Evolutionary conservation across 805 yeast genomes (phyloP), one percentile per base, ranked within the genome.

Genomic region (Ogataea trehaloabstinens): DNA sequence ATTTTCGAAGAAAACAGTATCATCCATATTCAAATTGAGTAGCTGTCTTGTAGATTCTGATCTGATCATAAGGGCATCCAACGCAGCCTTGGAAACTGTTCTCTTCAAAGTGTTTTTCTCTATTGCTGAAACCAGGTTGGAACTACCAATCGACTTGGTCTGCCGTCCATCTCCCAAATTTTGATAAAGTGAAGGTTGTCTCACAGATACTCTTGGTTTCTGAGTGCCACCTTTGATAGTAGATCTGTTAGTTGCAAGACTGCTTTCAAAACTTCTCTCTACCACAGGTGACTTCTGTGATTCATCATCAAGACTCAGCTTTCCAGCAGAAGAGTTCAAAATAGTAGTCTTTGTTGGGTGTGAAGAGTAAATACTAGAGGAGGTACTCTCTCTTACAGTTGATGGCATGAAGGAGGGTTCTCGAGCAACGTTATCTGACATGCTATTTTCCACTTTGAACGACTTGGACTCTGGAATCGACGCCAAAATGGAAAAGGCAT

Each of bases 161-260:
- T 40, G 37, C 27, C 40, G 36, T 8, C 42, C 41, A 24, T 44
- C 46, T 30, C 42, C 44, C 27, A 37, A 38, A 24, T 38, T 38
- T 22, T 49, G 55, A 34, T 53, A 56, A 10, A 59, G 34, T 2
- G 61, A 53, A 28, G 53, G 50, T 32, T 58, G 53, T 18, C 59
- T 44, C 15, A 59, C 55, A 0, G 64, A 58, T 5, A 59, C 55
- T 31, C 58, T 48, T 8, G 51, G 38, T 20, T 50, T 54, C 10
- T 28, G 33, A 16, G 30, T 27, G 10, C 16, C 12, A 8, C 8
- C 11, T 12, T 22, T 8, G 8, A 22, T 8, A 22, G 25, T 12
- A 8, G 25, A 12, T 22, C 12, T 12, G 25, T 22, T 22, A 8
- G 12, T 12, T 8, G 25, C 8, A 8, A 12, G 12, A 12, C 8